Evolutionary conservation across 805 yeast species (phyloP).

Genomic region (Saccharomycopsis guyanensis): DNA sequence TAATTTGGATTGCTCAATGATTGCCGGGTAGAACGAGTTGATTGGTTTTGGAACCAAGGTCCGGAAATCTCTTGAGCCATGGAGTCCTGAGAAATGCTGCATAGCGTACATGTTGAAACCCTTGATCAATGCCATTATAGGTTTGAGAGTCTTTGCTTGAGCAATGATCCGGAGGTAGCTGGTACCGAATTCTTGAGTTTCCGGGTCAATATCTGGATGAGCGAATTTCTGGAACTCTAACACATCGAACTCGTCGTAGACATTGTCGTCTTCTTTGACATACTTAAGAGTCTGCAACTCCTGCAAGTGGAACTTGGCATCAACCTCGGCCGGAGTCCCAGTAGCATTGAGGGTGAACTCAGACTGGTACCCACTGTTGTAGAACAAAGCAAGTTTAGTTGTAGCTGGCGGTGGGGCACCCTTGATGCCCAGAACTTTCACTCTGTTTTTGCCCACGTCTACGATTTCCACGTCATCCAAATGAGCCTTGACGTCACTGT

Average conservation of each 20-base stretch:
- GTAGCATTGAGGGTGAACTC: constrained; percentile 20
- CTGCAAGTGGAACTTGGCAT: constrained; percentile 18
- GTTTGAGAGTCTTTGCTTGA: constrained; percentile 9
- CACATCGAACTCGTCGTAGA: constrained; percentile 19
- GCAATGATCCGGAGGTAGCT: constrained; percentile 16
- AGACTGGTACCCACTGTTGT: constrained; percentile 21
- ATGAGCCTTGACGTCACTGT: constrained; percentile 24
- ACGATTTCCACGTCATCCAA: constrained; percentile 15
- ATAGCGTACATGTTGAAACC: constrained; percentile 14
- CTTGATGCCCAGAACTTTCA: constrained; percentile 19
- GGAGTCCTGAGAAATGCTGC: constrained; percentile 18
- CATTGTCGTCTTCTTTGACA: constrained; percentile 7
- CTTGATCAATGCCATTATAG: background rate
- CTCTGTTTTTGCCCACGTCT: constrained; percentile 18
- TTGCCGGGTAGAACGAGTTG: constrained; percentile 20
- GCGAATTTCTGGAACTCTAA: constrained; percentile 14
- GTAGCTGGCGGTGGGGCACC: constrained; percentile 23
- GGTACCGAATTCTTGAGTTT: constrained; percentile 19
- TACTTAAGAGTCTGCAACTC: constrained; percentile 14
- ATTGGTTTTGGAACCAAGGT: constrained; percentile 3
- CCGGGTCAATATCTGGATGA: constrained; percentile 18
- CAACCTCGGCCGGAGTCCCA: constrained; percentile 18
- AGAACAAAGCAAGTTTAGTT: constrained; percentile 21
- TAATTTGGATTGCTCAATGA: constrained; percentile 16
- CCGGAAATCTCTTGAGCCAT: background rate